phyloP scores from a whole-genome alignment of 257 asterid genomes.

The Solanum dulcamara region DNA sequence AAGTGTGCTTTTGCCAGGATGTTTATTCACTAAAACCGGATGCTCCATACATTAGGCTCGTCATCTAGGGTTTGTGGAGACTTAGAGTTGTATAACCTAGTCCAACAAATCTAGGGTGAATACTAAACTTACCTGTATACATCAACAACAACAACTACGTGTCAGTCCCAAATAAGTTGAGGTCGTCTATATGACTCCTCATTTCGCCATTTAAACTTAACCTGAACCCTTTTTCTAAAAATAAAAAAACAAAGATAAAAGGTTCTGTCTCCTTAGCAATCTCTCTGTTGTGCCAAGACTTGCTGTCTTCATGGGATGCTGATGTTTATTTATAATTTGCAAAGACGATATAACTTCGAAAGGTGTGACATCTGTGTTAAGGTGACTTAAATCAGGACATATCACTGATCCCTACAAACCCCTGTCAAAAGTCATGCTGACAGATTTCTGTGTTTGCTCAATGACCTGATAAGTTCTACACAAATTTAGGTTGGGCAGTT shows the following conservation, averaged over 20 bases:
- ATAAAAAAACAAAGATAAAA: background rate
- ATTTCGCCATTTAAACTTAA: background rate
- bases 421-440: background rate
- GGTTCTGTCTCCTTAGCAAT: background rate
- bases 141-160: background rate
- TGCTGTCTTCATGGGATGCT: background rate
- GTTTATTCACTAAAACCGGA: background rate
- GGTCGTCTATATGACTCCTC: background rate
- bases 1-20: background rate
- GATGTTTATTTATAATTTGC: background rate
- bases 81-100: background rate
- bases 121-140: background rate
- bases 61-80: background rate
- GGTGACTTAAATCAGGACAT: background rate
- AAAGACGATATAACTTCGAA: background rate
- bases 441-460: background rate
- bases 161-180: background rate
- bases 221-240: background rate
- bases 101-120: background rate
- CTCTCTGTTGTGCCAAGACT: background rate
- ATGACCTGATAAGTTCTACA: background rate
- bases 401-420: background rate
- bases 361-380: background rate
- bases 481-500: conserved; percentile 73
- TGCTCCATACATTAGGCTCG: background rate